Evolutionary conservation across 805 yeast genomes (phyloP).

Genomic region (Starmerella geochares): DNA sequence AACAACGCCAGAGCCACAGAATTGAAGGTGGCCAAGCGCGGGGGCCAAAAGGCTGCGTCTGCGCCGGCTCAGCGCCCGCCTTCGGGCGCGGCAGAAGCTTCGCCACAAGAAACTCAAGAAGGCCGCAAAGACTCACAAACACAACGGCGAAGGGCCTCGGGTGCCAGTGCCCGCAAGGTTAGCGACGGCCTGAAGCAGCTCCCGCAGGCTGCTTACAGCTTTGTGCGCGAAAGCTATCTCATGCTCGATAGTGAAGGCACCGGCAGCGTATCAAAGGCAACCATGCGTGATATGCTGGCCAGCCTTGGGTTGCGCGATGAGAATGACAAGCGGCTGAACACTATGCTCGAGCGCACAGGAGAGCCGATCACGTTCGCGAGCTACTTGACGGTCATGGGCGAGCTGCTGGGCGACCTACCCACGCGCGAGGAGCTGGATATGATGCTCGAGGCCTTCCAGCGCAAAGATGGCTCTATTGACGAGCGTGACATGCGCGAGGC

Average conservation of each 20-base stretch:
- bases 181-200: constrained; percentile 26
- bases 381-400: constrained; percentile 26
- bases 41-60: not conserved
- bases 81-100: not conserved
- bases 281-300: constrained; percentile 22
- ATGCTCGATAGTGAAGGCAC: constrained; percentile 26
- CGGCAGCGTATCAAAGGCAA: constrained; percentile 24
- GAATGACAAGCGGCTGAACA: constrained; percentile 16
- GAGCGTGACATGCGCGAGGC: constrained; percentile 17
- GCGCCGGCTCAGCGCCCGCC: not conserved
- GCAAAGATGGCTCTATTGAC: constrained; percentile 21
- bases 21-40: constrained; percentile 12
- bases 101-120: not conserved
- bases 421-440: constrained; percentile 23
- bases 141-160: not conserved
- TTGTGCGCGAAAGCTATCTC: constrained; percentile 26
- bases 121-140: not conserved
- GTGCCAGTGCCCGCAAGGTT: constrained; percentile 23
- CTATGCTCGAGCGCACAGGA: constrained; percentile 26
- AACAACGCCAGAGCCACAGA: not conserved
- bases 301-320: constrained; percentile 23
- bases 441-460: constrained; percentile 23
- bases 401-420: constrained; percentile 21
- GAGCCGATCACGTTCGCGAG: constrained; percentile 25
- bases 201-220: constrained; percentile 24